Evolutionary conservation across 495 filamentous ascomycete species (phyloP), one percentile per base, ranked within the genome.

Genomic region (Evernia prunastri): DNA sequence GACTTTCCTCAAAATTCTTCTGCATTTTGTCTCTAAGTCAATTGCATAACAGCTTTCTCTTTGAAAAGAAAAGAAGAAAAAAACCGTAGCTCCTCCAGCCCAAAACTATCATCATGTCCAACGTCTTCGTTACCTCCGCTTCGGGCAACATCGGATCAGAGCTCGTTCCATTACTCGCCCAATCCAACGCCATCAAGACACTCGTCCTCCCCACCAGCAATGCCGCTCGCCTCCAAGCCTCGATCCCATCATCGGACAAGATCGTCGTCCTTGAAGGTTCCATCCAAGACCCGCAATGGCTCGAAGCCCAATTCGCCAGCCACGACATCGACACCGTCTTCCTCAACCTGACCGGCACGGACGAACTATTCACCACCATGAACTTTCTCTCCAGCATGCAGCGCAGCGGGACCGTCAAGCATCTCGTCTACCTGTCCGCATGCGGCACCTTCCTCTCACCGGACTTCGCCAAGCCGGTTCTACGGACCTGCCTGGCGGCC

Each of bases 371-470:
- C 39, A 61, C 59, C 15, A 61, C 59, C 20, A 47, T 40, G 17
- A 51, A 61, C 36, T 33, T 61, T 18, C 23, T 61, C 3, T 61
- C 59, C 18, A 23, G 23, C 0, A 45, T 61, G 2, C 13, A 47
- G 23, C 59, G 59, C n/a, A 12, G 40, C 12, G n/a, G 8, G 15
- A 35, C 40, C 23, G 59, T 61, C 25, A 49, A 51, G 13, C 59
- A 61, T 61, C 40, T 61, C 13, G 36, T 61, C n/a, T 61, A 61
- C 36, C 59, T 61, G 7, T 61, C 59, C 35, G 58, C 58, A 9
- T 60, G 37, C 33, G 58, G 58, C 11, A 25, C 40, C 37, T 9
- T 60, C 23, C 40, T 60, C 36, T 37, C 36, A 37, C 36, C 36
- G 6, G 36, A 37, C 12, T 37, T 37, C 36, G 7, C 7, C 6